Conservation (phyloP, 495 filamentous ascomycete genomes). For the Talaromyces stipitatus region DNA sequence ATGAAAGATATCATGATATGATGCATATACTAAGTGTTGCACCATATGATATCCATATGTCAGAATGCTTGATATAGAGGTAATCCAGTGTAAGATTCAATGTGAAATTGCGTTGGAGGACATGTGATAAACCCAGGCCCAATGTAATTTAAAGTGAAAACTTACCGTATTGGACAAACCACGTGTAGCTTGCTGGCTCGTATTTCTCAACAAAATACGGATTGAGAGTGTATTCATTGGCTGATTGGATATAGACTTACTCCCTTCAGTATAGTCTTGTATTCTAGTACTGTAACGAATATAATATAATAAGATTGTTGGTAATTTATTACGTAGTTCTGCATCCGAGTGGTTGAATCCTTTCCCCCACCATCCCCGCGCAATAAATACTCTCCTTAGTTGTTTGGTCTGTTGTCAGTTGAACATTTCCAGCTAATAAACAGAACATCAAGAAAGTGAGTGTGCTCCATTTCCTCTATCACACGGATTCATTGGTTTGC, state of each 20-base stretch:
- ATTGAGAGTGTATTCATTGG: background rate
- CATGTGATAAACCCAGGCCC: background rate
- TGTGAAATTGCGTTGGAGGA: no score
- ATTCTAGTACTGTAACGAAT: background rate
- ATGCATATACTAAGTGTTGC: no score
- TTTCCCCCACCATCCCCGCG: background rate
- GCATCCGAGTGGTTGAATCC: background rate
- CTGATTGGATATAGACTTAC: background rate
- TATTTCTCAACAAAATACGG: background rate
- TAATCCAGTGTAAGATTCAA: no score
- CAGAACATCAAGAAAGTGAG: background rate
- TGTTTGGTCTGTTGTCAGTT: background rate
- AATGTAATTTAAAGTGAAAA: background rate
- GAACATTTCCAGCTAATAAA: background rate
- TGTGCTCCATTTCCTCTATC: background rate
- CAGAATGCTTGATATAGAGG: no score
- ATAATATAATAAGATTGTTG: background rate
- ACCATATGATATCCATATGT: no score
- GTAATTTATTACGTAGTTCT: background rate
- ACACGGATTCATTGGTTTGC: background rate
- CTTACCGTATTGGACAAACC: background rate
- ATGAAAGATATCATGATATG: no score
- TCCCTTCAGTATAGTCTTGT: background rate
- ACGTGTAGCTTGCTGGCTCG: background rate
- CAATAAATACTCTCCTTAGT: background rate